phyloP scores from a whole-genome alignment of 257 asterid species.

The Solanum neorickii region DNA sequence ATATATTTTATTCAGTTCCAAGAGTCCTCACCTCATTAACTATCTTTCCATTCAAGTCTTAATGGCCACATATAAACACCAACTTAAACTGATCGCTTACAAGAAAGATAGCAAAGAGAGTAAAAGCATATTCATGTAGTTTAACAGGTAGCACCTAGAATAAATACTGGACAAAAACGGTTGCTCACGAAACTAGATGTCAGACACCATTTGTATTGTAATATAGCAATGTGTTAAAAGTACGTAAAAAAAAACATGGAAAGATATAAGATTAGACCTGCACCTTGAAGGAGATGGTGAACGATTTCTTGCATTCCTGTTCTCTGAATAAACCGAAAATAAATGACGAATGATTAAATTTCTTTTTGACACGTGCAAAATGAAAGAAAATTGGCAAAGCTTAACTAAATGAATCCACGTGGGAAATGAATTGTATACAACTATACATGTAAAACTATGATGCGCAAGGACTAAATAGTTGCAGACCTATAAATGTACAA shows the following conservation, averaged over 20 bases:
- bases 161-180: background rate
- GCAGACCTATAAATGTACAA: background rate
- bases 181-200: background rate
- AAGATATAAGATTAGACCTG: background rate
- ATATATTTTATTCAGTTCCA: background rate
- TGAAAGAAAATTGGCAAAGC: background rate
- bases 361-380: background rate
- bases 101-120: background rate
- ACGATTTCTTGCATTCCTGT: slow-evolving; percentile 23
- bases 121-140: background rate
- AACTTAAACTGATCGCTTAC: background rate
- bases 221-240: background rate
- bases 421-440: background rate
- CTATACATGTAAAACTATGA: background rate
- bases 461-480: background rate
- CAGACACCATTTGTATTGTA: background rate
- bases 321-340: slow-evolving; percentile 29
- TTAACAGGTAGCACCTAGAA: background rate
- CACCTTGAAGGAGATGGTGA: slow-evolving; percentile 63
- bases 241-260: background rate
- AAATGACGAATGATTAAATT: background rate
- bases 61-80: background rate
- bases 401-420: background rate
- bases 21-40: background rate
- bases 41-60: background rate